Percentiles rank a stretch among this genome's conserved stretches.
phyloP scores from a whole-genome alignment of 805 yeast species.

The Myxozyma monticola region DNA sequence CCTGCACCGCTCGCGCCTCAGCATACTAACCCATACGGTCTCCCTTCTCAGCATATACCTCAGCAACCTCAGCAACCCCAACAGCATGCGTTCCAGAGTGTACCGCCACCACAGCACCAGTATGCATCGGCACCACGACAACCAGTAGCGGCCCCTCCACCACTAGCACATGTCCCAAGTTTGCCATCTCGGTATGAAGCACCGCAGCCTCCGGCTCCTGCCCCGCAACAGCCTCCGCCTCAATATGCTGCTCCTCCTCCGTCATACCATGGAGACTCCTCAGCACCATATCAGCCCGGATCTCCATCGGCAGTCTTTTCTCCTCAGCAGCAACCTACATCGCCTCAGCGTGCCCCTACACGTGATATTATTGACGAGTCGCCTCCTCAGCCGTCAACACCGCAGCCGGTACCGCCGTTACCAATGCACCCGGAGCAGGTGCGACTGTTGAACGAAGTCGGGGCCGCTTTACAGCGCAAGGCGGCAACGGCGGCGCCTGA shows the following conservation, averaged over 20 bases:
- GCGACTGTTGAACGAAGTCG: slow-evolving; percentile 33
- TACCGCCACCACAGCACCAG: neutral
- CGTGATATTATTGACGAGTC: slow-evolving; percentile 18
- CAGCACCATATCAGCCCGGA: too few relatives aligned
- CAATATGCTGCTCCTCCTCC: neutral
- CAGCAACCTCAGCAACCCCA: slow-evolving; percentile 4
- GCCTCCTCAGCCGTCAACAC: slow-evolving; percentile 1
- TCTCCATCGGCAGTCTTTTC: neutral
- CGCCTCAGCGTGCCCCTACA: slow-evolving; percentile 12
- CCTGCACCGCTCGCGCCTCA: neutral
- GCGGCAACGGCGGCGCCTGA: slow-evolving; percentile 33
- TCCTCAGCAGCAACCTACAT: neutral
- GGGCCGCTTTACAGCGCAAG: slow-evolving; percentile 32
- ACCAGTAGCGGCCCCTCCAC: neutral
- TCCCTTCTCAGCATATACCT: neutral
- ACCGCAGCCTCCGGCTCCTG: neutral
- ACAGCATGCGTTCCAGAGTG: neutral
- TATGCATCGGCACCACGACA: neutral
- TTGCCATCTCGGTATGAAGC: too few relatives aligned
- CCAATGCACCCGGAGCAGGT: slow-evolving; percentile 44
- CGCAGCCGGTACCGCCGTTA: slow-evolving; percentile 19
- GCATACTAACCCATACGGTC: neutral
- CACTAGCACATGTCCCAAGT: neutral
- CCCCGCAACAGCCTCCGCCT: neutral
- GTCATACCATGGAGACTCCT: neutral